Base-by-base conservation (phyloP, 345 rosid species). In the Chamaenerion angustifolium region DNA sequence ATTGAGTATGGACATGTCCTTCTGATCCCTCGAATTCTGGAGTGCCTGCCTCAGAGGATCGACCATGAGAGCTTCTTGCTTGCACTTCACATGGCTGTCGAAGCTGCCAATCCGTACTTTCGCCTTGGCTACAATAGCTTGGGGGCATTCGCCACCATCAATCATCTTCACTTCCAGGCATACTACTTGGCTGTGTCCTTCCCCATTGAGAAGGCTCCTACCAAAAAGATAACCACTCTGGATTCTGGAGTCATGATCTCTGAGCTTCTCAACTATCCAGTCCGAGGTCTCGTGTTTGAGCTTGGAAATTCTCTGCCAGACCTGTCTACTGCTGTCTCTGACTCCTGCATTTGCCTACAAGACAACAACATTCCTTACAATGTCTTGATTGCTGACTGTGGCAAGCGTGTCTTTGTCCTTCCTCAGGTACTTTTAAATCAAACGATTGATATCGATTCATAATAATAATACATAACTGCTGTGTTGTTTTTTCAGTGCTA, bases 131-230 rank as follows among this genome's bases (percentile, higher is more conserved):
- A 92, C 78, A 92, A 92, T 57, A 92, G 98, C 69, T 74, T 92
- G 69, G 95, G 96, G 45, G 95, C 98, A 54, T 92, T 92, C 75
- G 98, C 95, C 21, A 92, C 98, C 56, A 79, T 87, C 69, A 92
- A 92, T 62, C 98, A 92, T 62, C 98, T 92, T 58, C 98, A 92
- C 76, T 92, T 92, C 64, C 96, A 92, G 98, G 98, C 98, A 45
- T 90, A 90, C 63, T 90, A 77, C 63, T 56, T 86, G 75, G 85
- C 83, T 3, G 57, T 77, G 60, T 75, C 74, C 19, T 87, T 92
- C 54, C 95, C 98, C 0, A 75, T 92, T 8, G 98, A 92, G 88
- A 92, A 82, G 73, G 85, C 89, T 52, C 56, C 81, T 48, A 71
- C 83, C n/a, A 62, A 68, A 74, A 70, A 72, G 71, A 68, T 82